Base-by-base conservation (phyloP, 257 asterid genomes). In the Fraxinus quadrangulata region DNA sequence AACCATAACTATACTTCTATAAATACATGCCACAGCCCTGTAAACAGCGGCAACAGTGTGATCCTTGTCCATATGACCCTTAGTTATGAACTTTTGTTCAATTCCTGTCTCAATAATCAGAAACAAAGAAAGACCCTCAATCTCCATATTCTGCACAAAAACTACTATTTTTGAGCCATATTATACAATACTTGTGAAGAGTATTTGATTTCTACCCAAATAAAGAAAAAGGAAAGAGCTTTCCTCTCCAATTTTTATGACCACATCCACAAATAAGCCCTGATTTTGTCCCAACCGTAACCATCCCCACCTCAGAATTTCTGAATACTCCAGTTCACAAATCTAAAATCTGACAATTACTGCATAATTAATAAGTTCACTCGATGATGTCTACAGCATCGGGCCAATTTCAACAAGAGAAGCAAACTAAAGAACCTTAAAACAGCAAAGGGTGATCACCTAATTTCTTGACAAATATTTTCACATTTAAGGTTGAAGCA, bases 121-220 rank as follows among this genome's bases (percentile, higher is more conserved):
- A 33, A 67, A 31, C 0, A 10, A 65, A 68, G 24, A 42, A n/a
- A 66, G 45, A 42, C 21, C 6, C 24, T 6, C 51, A 59, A 4
- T 23, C 75, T 28, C 40, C 42, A 14, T 49, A 40, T 1, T 23
- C 66, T 16, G 28, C 42, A 24, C 10, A 68, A 13, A 67, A 73
- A 24, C 68, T 9, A 49, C 1, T 26, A 67, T 47, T 72, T 72
- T 16, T 30, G 59, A 71, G 68, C 73, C 6, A 17, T 34, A 36
- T 71, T 42, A 49, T 30, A 59, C 40, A 80, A 54, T 23, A 34
- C 23, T 26, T 54, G 8, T 47, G n/a, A 63, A 63, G 68, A 9
- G 16, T 51, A 61, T 69, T 2, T 72, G 56, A 68, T 47, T 80
- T 69, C 34, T 72, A 63, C 69, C 28, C 34, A 24, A 26, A 63